Percentiles rank a stretch among this genome's conserved stretches.
Conservation (phyloP, 2,329 filamentous ascomycete genomes). For the Ambrosiella xylebori region DNA sequence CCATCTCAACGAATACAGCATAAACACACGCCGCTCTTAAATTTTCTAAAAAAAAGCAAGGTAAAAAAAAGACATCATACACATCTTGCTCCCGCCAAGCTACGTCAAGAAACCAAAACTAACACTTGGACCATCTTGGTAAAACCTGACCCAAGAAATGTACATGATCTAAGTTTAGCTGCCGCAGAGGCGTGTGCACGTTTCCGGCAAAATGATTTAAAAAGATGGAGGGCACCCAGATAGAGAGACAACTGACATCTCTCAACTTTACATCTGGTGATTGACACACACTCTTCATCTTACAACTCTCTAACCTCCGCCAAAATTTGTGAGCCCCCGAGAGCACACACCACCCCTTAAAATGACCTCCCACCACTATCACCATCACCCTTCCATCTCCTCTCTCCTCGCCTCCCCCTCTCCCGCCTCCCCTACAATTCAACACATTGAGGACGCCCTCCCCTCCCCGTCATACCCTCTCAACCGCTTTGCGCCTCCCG, state of each 20-base stretch:
- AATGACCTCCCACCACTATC: slow-evolving; percentile 4
- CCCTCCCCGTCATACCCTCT: not conserved
- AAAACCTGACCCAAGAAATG: too few species aligned
- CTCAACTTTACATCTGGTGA: not conserved
- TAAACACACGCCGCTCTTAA: too few species aligned
- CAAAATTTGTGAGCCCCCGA: not conserved
- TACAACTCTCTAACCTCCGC: not conserved
- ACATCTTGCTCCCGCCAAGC: too few species aligned
- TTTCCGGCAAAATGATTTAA: not conserved
- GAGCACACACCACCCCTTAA: not conserved
- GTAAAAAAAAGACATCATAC: too few species aligned
- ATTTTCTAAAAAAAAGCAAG: too few species aligned
- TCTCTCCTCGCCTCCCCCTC: not conserved
- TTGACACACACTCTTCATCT: slow-evolving; percentile 1
- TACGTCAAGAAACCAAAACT: too few species aligned
- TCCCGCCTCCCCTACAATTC: not conserved
- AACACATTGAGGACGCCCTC: not conserved
- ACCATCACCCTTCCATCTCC: not conserved
- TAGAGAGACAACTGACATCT: not conserved
- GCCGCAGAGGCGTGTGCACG: too few species aligned
- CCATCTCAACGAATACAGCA: too few species aligned
- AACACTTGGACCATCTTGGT: too few species aligned
- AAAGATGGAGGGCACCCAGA: not conserved
- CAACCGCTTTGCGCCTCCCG: too few species aligned
- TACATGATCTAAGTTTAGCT: too few species aligned